Evolutionary conservation across 257 asterid genomes (phyloP).

Genomic region (Gentiana macrophylla): DNA sequence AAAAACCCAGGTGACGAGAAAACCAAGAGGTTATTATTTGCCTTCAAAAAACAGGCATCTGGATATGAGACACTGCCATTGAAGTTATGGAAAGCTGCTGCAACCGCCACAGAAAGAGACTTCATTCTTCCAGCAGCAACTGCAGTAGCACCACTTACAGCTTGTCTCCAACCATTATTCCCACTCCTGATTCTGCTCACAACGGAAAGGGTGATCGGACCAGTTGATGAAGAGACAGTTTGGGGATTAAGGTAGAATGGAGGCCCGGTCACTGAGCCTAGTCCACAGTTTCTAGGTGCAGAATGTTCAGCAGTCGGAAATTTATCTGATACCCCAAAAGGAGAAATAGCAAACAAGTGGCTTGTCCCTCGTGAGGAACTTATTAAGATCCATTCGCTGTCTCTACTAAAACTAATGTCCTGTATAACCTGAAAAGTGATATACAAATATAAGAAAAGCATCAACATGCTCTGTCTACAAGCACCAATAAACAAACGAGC

Average conservation of each 20-base stretch:
- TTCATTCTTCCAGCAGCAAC: slow-evolving; percentile 58
- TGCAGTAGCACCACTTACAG: slow-evolving; percentile 79
- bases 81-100: slow-evolving; percentile 57
- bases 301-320: slow-evolving; percentile 16
- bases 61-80: slow-evolving; percentile 23
- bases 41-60: slow-evolving; percentile 32
- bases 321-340: slow-evolving; percentile 33
- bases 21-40: slow-evolving; percentile 51
- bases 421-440: slow-evolving; percentile 63
- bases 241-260: slow-evolving; percentile 40
- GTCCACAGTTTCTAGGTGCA: slow-evolving; percentile 24
- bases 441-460: slow-evolving; percentile 4
- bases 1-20: slow-evolving; percentile 75
- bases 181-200: slow-evolving; percentile 26
- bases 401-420: slow-evolving; percentile 81
- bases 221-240: slow-evolving; percentile 3
- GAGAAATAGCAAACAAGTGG: slow-evolving; percentile 78
- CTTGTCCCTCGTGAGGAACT: slow-evolving; percentile 79
- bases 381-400: slow-evolving; percentile 53
- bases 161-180: slow-evolving; percentile 22
- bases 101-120: slow-evolving; percentile 48
- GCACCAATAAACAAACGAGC: neutral
- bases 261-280: slow-evolving; percentile 18
- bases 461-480: slow-evolving; percentile 1
- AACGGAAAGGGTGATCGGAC: slow-evolving; percentile 22